Evolutionary conservation across 169 alveolate genomes (phyloP).

Genomic region (Pseudocohnilembus persalinus): DNA sequence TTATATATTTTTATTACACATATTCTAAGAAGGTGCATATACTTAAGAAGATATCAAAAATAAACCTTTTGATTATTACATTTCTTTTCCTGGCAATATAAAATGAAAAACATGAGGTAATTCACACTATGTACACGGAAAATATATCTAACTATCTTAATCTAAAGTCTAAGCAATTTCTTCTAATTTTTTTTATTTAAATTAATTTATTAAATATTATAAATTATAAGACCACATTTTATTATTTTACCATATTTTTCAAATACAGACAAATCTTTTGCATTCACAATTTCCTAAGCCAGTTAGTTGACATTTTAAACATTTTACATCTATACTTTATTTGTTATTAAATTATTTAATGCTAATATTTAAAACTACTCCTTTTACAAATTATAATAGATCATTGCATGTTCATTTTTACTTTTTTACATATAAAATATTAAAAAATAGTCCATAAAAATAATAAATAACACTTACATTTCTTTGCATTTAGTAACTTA

Average conservation of each 20-base stretch:
- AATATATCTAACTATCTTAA: no score
- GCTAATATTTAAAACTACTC: not conserved
- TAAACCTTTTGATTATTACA: not conserved
- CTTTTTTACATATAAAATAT: no score
- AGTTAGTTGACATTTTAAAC: not conserved
- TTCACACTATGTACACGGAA: not conserved
- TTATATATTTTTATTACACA: not conserved
- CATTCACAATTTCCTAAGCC: no score
- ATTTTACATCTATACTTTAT: no score
- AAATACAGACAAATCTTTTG: not conserved
- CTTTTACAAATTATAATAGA: no score
- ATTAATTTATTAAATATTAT: no score
- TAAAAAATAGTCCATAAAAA: no score
- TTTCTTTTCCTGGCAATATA: not conserved
- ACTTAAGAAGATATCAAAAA: not conserved
- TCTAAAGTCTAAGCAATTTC: not conserved
- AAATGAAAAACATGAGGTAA: not conserved
- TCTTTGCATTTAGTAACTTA: no score
- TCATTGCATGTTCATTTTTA: no score
- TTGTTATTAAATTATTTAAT: no score
- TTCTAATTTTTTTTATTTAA: not conserved
- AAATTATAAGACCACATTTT: not conserved
- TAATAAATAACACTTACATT: no score
- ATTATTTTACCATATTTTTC: not conserved
- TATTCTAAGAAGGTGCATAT: not conserved